These are phyloP conservation scores for Spirogloea muscicola DNA, from an alignment of 139 green algal genomes.

Conservation along the genomic window DNA sequence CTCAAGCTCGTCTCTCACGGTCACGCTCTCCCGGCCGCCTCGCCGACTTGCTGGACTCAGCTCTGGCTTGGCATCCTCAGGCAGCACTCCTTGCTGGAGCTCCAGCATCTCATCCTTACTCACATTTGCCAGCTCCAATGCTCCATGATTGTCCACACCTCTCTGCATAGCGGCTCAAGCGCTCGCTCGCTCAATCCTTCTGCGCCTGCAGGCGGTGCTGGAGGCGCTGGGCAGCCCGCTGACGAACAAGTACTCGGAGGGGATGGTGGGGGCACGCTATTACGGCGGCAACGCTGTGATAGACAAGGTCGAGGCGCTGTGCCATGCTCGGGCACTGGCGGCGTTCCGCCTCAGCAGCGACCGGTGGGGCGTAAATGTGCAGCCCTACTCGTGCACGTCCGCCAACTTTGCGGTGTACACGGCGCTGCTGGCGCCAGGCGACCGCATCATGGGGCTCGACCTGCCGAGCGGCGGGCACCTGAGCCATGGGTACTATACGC, in stretches of 20 bases:
- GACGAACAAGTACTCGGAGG: conserved; percentile 98
- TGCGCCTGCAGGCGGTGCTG: conserved; percentile 85
- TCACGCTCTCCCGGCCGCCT: too few relatives aligned
- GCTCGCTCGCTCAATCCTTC: too few relatives aligned
- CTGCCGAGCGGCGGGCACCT: conserved; percentile 79
- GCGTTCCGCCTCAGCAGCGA: conserved; percentile 66
- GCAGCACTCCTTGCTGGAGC: too few relatives aligned
- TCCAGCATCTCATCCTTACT: too few relatives aligned
- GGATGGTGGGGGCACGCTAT: conserved; percentile 87
- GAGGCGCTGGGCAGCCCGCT: conserved; percentile 88
- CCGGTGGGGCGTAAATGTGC: conserved; percentile 82
- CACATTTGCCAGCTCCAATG: too few relatives aligned
- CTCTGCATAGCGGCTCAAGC: too few relatives aligned
- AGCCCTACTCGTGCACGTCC: conserved; percentile 80
- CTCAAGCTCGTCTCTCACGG: too few relatives aligned
- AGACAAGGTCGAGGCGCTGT: conserved; percentile 66
- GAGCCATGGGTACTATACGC: conserved; percentile 90
- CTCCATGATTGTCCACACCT: too few relatives aligned
- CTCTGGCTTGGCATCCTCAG: too few relatives aligned
- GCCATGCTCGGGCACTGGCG: conserved; percentile 66
- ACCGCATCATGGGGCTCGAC: conserved; percentile 86
- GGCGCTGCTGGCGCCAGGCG: conserved; percentile 67
- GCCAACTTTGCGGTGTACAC: conserved; percentile 96
- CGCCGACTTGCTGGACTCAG: too few relatives aligned
- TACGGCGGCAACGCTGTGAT: conserved; percentile 93